Conservation (phyloP, 306 rosid species). For the Purshia tridentata region DNA sequence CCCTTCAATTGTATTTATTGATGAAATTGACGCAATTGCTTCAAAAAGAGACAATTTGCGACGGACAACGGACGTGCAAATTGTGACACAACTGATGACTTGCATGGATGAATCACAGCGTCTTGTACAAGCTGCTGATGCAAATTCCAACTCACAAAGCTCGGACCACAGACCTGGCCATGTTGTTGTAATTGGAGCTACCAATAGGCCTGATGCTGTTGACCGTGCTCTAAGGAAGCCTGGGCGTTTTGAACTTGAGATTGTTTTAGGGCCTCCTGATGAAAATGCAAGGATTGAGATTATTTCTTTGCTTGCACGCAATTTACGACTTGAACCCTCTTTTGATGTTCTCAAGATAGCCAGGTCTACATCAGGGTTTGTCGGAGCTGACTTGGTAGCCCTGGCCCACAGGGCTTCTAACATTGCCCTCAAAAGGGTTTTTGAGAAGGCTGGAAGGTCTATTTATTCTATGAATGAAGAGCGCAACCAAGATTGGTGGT, state of each 20-base stretch:
- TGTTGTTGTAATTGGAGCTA: constrained; percentile 77
- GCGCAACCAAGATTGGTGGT: constrained; percentile 46
- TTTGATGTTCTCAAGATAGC: constrained; percentile 62
- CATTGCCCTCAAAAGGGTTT: constrained; percentile 56
- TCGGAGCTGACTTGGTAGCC: constrained; percentile 69
- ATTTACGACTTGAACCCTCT: constrained; percentile 47
- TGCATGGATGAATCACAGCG: constrained; percentile 56
- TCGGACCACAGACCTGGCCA: constrained; percentile 38
- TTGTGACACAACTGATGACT: constrained; percentile 61
- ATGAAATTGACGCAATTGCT: constrained; percentile 69
- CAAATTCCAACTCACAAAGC: constrained; percentile 25
- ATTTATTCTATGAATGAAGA: constrained; percentile 26
- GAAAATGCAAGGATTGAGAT: constrained; percentile 44
- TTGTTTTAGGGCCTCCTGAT: constrained; percentile 46
- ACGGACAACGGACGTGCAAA: constrained; percentile 57
- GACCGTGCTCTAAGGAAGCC: constrained; percentile 64
- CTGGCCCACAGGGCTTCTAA: constrained; percentile 55
- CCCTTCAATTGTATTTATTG: constrained; percentile 67
- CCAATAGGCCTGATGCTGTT: constrained; percentile 73
- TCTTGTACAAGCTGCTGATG: constrained; percentile 22
- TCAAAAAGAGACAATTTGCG: constrained; percentile 61
- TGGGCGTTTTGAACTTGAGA: constrained; percentile 67
- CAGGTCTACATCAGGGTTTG: constrained; percentile 67
- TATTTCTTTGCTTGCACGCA: constrained; percentile 43
- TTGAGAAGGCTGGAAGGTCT: constrained; percentile 33